Base-by-base conservation (phyloP, 352 stramenopile genomes). In the Pythium periplocum region DNA sequence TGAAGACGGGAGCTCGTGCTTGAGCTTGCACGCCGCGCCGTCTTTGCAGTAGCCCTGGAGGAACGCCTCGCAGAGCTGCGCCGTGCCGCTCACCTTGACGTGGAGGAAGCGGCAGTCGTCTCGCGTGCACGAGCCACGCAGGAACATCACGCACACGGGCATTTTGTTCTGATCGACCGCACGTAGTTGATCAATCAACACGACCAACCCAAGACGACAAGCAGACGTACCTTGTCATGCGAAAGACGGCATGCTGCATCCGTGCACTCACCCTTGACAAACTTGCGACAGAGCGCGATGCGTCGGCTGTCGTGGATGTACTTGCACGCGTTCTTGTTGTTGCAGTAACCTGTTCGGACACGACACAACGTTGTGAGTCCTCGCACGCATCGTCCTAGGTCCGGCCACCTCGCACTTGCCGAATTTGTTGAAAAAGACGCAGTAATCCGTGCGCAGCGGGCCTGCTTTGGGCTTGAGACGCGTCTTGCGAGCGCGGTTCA, bases 301-400 rank as follows among this genome's bases (percentile, higher is more conserved):
- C 74, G 80, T 17, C 83, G 80, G 57, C 80, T 93, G 57, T 93
- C 83, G 51, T 93, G 83, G 55, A 93, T 85, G 61, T 87, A 91
- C 52, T 71, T 76, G 64, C 83, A 93, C 11, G 66, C 67, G 56
- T 89, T 77, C 60, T 87, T 81, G 47, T 88, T 86, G 51, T 88
- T 93, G 64, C 83, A 93, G 49, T 78, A 88, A 8, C 83, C 83
- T 92, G 54, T 43, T 44, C 35, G 59, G 37, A 43, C 44, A 56
- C 1, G 7, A 60, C 17, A 44, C 17, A 35, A 32, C 30, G 33
- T 31, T 41, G 38, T 33, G 33, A 49, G 12, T 12, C 48, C 31
- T 55, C 4, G 17, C 43, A 1, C 9, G 9, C 43, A 48, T 31
- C 1, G 17, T 11, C 43, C 9, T 5, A 45, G n/a, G 17, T 46